These are phyloP conservation scores for Salvia splendens DNA, from an alignment of 257 asterid genomes.

Conservation along the genomic window DNA sequence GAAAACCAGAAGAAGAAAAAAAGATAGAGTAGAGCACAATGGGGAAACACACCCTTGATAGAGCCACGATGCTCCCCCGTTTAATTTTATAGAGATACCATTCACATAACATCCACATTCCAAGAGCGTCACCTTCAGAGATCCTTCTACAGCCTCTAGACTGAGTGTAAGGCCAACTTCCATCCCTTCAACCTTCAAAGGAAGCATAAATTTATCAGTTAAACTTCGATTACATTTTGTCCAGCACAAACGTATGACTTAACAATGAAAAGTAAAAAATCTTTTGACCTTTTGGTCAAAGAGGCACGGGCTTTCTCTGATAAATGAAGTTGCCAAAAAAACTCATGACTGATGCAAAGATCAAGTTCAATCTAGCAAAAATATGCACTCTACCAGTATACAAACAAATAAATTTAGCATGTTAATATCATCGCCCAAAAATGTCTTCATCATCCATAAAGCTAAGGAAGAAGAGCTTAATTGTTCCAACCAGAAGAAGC, in stretches of 20 bases:
- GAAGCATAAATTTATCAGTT: conserved; percentile 32
- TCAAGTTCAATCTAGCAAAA: conserved; percentile 3
- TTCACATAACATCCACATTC: conserved; percentile 83
- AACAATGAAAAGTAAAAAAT: conserved; percentile 20
- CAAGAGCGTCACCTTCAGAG: conserved; percentile 66
- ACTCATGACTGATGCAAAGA: background rate
- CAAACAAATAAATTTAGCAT: background rate
- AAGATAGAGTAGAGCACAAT: background rate
- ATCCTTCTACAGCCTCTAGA: conserved; percentile 62
- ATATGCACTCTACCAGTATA: background rate
- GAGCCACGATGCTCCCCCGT: conserved; percentile 99
- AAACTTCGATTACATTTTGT: background rate
- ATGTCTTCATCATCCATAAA: background rate
- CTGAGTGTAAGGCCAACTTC: conserved; percentile 69
- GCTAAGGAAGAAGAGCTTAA: conserved; percentile 1
- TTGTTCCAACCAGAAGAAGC: background rate
- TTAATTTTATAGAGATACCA: conserved; percentile 64
- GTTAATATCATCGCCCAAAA: background rate
- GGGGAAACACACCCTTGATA: conserved; percentile 76
- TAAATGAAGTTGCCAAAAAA: conserved; percentile 1
- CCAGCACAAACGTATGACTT: conserved; percentile 13
- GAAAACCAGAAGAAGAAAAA: conserved; percentile 15
- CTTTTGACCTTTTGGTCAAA: conserved; percentile 5
- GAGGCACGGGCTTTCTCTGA: background rate
- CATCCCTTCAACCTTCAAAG: conserved; percentile 77